These are phyloP conservation scores for Oryza officinalis DNA, from an alignment of 176 grass and related monocot species.

Conservation along the genomic window DNA sequence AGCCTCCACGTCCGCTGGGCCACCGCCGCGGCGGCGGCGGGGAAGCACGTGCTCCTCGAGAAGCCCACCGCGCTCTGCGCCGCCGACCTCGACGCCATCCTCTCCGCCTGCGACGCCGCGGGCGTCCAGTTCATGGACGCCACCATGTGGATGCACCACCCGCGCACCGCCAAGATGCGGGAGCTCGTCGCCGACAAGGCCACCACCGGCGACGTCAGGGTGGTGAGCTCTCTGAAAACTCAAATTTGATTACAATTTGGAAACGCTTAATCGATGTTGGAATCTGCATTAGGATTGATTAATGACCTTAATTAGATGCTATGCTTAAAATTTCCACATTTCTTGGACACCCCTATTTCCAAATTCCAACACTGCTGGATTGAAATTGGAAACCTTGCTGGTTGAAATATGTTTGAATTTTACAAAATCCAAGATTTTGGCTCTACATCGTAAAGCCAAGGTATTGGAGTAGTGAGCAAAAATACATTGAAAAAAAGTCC, in stretches of 20 bases:
- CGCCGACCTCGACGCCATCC: slow-evolving; percentile 68
- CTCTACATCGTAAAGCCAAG: no score
- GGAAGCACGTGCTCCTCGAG: slow-evolving; percentile 88
- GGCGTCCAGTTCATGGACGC: slow-evolving; percentile 86
- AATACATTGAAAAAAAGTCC: not conserved
- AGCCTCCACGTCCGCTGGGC: slow-evolving; percentile 80
- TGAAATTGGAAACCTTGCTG: not conserved
- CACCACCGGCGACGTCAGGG: slow-evolving; percentile 58
- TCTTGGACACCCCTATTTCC: not conserved
- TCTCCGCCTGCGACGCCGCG: slow-evolving; percentile 49
- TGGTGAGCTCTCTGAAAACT: slow-evolving; percentile 36
- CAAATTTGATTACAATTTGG: not conserved
- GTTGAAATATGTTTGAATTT: not conserved
- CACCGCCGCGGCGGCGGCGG: slow-evolving; percentile 51
- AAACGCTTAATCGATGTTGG: not conserved
- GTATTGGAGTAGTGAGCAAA: not conserved
- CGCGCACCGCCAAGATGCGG: slow-evolving; percentile 80
- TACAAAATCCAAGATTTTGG: not conserved
- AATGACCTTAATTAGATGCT: not conserved
- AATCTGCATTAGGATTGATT: not conserved
- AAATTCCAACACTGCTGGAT: not conserved
- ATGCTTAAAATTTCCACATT: not conserved
- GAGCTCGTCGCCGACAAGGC: slow-evolving; percentile 56
- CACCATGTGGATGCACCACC: slow-evolving; percentile 98
- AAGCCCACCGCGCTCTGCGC: slow-evolving; percentile 79